A percentile compares a stretch with the other conserved stretches of the same genome.
These are phyloP conservation scores for Monosporascus sp. DNA, from an alignment of 2,329 filamentous ascomycete genomes.

Conservation along the genomic window DNA sequence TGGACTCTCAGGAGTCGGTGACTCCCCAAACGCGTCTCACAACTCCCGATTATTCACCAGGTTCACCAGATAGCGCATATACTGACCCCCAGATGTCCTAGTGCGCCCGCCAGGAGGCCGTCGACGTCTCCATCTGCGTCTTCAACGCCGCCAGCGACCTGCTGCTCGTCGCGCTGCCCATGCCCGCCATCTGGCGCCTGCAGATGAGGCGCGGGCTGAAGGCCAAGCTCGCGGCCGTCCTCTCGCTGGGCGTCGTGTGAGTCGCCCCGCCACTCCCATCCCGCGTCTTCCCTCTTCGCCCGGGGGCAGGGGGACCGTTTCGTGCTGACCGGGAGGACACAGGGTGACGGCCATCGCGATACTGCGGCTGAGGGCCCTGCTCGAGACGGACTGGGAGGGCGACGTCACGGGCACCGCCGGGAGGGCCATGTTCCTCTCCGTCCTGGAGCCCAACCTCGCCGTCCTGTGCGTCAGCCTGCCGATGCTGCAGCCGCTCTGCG, in stretches of 20 bases:
- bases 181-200: slow-evolving; percentile 41
- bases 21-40: too few relatives aligned
- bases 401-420: slow-evolving; percentile 4
- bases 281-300: neutral
- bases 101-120: slow-evolving; percentile 24
- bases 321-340: too few relatives aligned
- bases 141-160: slow-evolving; percentile 43
- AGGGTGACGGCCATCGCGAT: slow-evolving; percentile 7
- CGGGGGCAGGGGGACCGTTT: too few relatives aligned
- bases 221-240: slow-evolving; percentile 35
- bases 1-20: too few relatives aligned
- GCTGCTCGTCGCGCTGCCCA: slow-evolving; percentile 40
- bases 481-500: slow-evolving; percentile 6
- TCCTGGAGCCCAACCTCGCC: slow-evolving; percentile 11
- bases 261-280: slow-evolving; percentile 11
- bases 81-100: too few relatives aligned
- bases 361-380: slow-evolving; percentile 7
- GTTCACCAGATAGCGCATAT: too few relatives aligned
- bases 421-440: slow-evolving; percentile 7
- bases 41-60: too few relatives aligned
- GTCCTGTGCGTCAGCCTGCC: slow-evolving; percentile 10
- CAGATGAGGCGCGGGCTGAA: slow-evolving; percentile 37
- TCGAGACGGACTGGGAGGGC: slow-evolving; percentile 4
- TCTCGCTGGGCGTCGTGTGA: slow-evolving; percentile 38
- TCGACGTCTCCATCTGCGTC: slow-evolving; percentile 21